A percentile compares a stretch with the other conserved stretches of the same genome.
Evolutionary conservation across 805 yeast species (phyloP).

Genomic region (Cyberlindnera lachancei): DNA sequence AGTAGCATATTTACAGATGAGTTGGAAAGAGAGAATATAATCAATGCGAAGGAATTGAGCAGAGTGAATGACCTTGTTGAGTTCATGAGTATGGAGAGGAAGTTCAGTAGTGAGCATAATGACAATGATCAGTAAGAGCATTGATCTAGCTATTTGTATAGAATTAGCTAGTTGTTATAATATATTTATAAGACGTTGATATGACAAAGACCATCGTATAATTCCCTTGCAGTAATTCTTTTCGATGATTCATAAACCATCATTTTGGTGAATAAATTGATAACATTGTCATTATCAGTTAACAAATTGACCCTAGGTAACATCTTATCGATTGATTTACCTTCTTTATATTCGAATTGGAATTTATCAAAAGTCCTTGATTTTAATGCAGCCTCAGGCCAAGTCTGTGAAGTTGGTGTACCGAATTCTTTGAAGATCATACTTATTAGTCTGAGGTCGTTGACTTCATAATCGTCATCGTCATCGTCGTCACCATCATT

Average conservation of each 20-base stretch:
- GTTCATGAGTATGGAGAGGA: constrained; percentile 19
- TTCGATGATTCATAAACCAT: constrained; percentile 33
- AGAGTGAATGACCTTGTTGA: constrained; percentile 16
- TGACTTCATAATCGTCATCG: constrained; percentile 31
- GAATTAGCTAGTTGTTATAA: too few relatives aligned
- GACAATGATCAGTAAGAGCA: too few relatives aligned
- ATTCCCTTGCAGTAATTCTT: constrained; percentile 26
- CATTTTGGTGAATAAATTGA: constrained; percentile 33
- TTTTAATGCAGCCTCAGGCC: constrained; percentile 39
- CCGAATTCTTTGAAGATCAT: constrained; percentile 54
- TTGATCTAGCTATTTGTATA: too few relatives aligned
- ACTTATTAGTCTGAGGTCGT: constrained; percentile 54
- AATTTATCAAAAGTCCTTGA: constrained; percentile 26
- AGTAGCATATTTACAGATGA: too few relatives aligned
- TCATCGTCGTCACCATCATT: too few relatives aligned
- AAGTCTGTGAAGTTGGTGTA: constrained; percentile 40
- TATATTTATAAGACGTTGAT: too few relatives aligned
- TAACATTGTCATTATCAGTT: constrained; percentile 10
- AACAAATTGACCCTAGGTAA: constrained; percentile 36
- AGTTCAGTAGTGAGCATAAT: constrained; percentile 9
- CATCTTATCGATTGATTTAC: constrained; percentile 17
- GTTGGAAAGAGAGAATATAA: constrained; percentile 13
- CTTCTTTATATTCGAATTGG: constrained; percentile 22
- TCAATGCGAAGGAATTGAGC: constrained; percentile 16
- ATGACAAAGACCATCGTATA: too few relatives aligned